These are phyloP conservation scores for Candida nemodendra DNA, from an alignment of 805 yeast genomes.

Conservation along the genomic window DNA sequence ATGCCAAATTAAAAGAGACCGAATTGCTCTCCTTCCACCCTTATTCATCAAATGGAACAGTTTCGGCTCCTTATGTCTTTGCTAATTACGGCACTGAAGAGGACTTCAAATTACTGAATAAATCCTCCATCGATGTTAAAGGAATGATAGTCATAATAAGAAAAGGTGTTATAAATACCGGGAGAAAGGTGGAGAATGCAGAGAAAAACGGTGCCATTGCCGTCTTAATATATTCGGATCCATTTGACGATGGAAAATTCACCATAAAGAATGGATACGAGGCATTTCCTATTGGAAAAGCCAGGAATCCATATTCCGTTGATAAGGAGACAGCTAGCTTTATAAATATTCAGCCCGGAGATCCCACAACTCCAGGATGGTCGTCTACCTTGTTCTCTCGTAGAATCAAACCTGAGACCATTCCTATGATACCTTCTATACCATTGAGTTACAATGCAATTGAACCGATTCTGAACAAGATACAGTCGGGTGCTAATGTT, in stretches of 20 bases:
- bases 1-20: slow-evolving; percentile 51
- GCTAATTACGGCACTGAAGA: slow-evolving; percentile 58
- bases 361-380: slow-evolving; percentile 76
- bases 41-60: slow-evolving; percentile 64
- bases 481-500: slow-evolving; percentile 40
- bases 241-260: slow-evolving; percentile 57
- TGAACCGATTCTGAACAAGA: slow-evolving; percentile 37
- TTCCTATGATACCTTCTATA: slow-evolving; percentile 54
- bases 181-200: slow-evolving; percentile 61
- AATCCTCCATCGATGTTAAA: slow-evolving; percentile 41
- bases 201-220: slow-evolving; percentile 62
- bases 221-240: slow-evolving; percentile 56
- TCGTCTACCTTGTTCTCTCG: slow-evolving; percentile 48
- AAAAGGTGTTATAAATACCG: slow-evolving; percentile 48
- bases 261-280: slow-evolving; percentile 55
- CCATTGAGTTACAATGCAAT: slow-evolving; percentile 48
- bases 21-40: slow-evolving; percentile 49
- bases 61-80: slow-evolving; percentile 52
- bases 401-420: slow-evolving; percentile 39
- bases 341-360: slow-evolving; percentile 65
- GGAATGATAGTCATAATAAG: slow-evolving; percentile 63
- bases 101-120: slow-evolving; percentile 48
- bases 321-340: slow-evolving; percentile 62
- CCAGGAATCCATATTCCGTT: slow-evolving; percentile 59
- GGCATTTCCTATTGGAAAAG: slow-evolving; percentile 63